A percentile compares a stretch with the other conserved stretches of the same genome.
These are phyloP conservation scores for Zoysia japonica DNA, from an alignment of 176 grass and related monocot genomes.

Conservation along the genomic window DNA sequence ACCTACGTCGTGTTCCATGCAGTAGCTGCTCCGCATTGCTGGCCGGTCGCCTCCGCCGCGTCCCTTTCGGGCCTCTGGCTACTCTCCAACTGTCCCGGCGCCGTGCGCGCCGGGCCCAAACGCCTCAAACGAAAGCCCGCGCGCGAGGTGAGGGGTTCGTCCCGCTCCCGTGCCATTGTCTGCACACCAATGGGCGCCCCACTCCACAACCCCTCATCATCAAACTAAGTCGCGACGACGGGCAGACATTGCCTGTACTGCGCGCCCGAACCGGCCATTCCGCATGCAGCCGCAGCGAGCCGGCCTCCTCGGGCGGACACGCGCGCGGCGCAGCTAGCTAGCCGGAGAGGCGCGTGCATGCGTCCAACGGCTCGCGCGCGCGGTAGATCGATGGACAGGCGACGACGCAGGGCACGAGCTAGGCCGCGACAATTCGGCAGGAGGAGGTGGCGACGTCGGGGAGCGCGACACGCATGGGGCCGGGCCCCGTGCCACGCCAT, in stretches of 20 bases:
- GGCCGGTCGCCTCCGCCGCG: constrained; percentile 3
- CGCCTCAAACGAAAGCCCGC: background rate
- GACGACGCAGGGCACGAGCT: constrained; percentile 37
- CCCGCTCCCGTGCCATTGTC: no score
- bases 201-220: no score
- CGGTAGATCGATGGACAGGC: background rate
- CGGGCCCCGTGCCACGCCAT: background rate
- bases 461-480: constrained; percentile 20
- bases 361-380: background rate
- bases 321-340: no score
- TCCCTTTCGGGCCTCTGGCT: constrained; percentile 20
- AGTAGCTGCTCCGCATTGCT: background rate
- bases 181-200: no score
- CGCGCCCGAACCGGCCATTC: background rate
- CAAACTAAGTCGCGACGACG: background rate
- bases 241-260: background rate
- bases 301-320: no score
- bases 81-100: background rate
- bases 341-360: background rate
- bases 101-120: background rate
- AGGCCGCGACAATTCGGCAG: constrained; percentile 51
- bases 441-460: constrained; percentile 38
- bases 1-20: background rate
- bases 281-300: background rate
- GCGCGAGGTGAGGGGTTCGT: background rate